Evolutionary conservation across 345 rosid species (phyloP).

Genomic region (Excoecaria agallocha): DNA sequence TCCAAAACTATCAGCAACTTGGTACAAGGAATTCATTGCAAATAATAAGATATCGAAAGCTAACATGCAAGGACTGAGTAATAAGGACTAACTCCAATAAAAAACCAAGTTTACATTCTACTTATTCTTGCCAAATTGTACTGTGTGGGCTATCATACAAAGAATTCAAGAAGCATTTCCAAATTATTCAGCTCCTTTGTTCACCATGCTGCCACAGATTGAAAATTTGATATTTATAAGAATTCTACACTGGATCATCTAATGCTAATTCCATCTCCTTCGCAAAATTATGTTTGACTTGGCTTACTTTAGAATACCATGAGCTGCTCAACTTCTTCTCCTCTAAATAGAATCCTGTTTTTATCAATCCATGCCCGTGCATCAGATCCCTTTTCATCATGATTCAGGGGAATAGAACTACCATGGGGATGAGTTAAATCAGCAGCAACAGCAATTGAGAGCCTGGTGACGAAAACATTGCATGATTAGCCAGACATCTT

Average conservation of each 20-base stretch:
- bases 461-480: too few relatives aligned
- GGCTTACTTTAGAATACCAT: not conserved
- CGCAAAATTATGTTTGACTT: not conserved
- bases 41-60: not conserved
- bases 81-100: not conserved
- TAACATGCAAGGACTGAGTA: not conserved
- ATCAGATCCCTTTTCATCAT: not conserved
- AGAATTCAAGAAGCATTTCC: too few relatives aligned
- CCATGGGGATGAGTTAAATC: too few relatives aligned
- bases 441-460: too few relatives aligned
- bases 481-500: too few relatives aligned
- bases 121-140: not conserved
- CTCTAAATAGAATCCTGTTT: not conserved
- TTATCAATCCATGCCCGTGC: not conserved
- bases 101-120: not conserved
- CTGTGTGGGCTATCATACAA: not conserved
- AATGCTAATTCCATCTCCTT: not conserved
- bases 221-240: too few relatives aligned
- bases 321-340: not conserved
- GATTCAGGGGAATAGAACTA: too few relatives aligned
- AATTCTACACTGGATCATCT: not conserved
- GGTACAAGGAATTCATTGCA: slow-evolving; percentile 16
- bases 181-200: too few relatives aligned
- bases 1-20: slow-evolving; percentile 19
- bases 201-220: too few relatives aligned